These are phyloP conservation scores for Aspergillus hancockii DNA, from an alignment of 495 filamentous ascomycete species.

Conservation along the genomic window DNA sequence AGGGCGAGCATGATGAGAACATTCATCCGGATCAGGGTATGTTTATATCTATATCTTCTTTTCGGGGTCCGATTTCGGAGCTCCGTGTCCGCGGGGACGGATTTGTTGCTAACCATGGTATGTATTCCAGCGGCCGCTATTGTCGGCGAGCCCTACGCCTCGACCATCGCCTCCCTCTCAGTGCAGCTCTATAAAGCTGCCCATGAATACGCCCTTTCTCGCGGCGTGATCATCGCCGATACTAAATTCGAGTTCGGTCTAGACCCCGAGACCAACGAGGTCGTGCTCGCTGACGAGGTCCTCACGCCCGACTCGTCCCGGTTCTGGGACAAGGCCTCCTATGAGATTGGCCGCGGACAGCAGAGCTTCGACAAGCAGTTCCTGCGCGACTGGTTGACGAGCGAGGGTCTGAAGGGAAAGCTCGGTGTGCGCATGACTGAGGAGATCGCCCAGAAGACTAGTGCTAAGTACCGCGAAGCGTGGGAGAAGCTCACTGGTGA, in stretches of 20 bases:
- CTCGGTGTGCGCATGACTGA: constrained; percentile 66
- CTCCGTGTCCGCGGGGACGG: too few species aligned
- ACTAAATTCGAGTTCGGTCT: constrained; percentile 84
- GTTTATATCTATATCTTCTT: constrained; percentile 7
- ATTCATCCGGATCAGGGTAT: constrained; percentile 71
- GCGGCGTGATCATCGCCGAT: constrained; percentile 89
- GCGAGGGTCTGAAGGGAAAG: constrained; percentile 69
- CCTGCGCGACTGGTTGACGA: constrained; percentile 81
- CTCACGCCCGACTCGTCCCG: constrained; percentile 84
- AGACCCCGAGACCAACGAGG: constrained; percentile 69
- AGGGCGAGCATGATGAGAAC: constrained; percentile 86
- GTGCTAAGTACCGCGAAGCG: constrained; percentile 65
- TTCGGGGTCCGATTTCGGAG: background rate
- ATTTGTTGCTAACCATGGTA: too few species aligned
- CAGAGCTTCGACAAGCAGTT: constrained; percentile 91
- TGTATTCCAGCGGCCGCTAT: constrained; percentile 59
- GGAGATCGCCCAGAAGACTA: constrained; percentile 63
- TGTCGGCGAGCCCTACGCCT: constrained; percentile 74
- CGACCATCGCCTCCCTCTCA: constrained; percentile 69
- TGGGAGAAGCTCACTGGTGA: constrained; percentile 69
- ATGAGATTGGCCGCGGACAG: constrained; percentile 73
- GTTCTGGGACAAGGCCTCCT: constrained; percentile 81
- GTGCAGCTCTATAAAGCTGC: constrained; percentile 74
- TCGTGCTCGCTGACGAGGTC: constrained; percentile 90
- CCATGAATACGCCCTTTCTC: constrained; percentile 68